Evolutionary conservation across 331 rosid species (phyloP).

Genomic region (Arachis monticola): DNA sequence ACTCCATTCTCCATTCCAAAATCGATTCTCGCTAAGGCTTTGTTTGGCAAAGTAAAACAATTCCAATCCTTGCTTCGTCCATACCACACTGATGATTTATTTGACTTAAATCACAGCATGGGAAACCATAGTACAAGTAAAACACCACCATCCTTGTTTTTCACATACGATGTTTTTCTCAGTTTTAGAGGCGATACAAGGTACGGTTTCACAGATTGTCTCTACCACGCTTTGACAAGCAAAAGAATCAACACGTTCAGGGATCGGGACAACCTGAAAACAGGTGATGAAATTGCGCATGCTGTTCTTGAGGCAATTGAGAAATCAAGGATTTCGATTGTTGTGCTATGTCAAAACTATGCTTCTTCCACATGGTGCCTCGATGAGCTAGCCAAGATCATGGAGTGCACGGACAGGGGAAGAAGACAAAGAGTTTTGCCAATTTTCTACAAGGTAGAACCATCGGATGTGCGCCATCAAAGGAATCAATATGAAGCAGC

Average conservation of each 20-base stretch:
- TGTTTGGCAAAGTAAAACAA: too few relatives aligned
- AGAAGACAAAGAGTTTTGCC: not conserved
- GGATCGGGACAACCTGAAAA: not conserved
- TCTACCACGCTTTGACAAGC: not conserved
- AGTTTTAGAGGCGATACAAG: not conserved
- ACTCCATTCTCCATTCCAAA: too few relatives aligned
- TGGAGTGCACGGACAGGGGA: not conserved
- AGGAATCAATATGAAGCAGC: not conserved
- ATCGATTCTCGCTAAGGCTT: too few relatives aligned
- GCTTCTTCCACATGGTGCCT: slow-evolving; percentile 26
- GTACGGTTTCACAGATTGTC: not conserved
- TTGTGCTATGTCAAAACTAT: not conserved
- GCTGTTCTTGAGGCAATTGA: not conserved
- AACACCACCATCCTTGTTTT: not conserved
- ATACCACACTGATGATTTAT: too few relatives aligned
- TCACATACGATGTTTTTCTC: not conserved
- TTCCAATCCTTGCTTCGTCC: too few relatives aligned
- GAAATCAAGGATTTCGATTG: not conserved
- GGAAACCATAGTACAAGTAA: too few relatives aligned
- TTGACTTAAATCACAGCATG: too few relatives aligned
- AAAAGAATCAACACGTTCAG: not conserved
- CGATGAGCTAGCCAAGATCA: slow-evolving; percentile 13
- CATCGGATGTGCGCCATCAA: not conserved
- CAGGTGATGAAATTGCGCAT: not conserved
- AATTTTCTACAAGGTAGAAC: slow-evolving; percentile 24